Base-by-base conservation (phyloP, 1,284 basidiomycete species). In the Ustilago crameri region DNA sequence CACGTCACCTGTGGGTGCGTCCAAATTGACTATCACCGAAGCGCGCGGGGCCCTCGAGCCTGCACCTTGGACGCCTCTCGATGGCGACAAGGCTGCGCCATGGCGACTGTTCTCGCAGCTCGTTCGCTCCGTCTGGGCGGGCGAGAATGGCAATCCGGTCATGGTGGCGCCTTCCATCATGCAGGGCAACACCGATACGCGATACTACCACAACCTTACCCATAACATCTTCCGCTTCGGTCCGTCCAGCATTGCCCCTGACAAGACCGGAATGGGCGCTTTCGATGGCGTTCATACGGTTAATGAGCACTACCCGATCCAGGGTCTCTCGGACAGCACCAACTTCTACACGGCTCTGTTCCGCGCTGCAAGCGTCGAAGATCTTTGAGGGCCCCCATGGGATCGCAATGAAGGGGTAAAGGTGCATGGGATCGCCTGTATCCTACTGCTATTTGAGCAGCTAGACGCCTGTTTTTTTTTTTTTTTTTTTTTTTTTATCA, bases 281-380 rank as follows among this genome's bases (percentile, higher is more conserved):
- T 82, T 75, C 68, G 84, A 84, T 46, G 87, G 87, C 4, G 85
- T 89, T 26, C 91, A 91, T 82, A 91, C 90, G 2, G 87, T 90
- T 47, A 87, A 90, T 66, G 89, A 90, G 85, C 85, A 87, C 86
- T 73, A 62, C 68, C 47, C 59, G 23, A 82, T 79, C 45, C 68
- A 80, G 32, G 85, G 83, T 1, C 85, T 87, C 55, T 79, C 85
- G 24, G 83, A 83, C 47, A 84, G 84, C 10, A 85, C 85, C 40
- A 74, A 83, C 37, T 87, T 86, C 80, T 87, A 85, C 80, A 85
- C 86, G 63, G 84, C 86, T 63, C 81, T 87, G 18, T 74, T 87
- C 32, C 78, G 76, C 17, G 87, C 87, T 75, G 80, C 84, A 5
- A 81, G 85, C 46, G 70, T 81, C 45, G 71, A 73, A 35, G 54